Evolutionary conservation across 148 eudicot genomes (phyloP), one percentile per base, ranked within the genome.

Genomic region (Heliosperma pusillum): DNA sequence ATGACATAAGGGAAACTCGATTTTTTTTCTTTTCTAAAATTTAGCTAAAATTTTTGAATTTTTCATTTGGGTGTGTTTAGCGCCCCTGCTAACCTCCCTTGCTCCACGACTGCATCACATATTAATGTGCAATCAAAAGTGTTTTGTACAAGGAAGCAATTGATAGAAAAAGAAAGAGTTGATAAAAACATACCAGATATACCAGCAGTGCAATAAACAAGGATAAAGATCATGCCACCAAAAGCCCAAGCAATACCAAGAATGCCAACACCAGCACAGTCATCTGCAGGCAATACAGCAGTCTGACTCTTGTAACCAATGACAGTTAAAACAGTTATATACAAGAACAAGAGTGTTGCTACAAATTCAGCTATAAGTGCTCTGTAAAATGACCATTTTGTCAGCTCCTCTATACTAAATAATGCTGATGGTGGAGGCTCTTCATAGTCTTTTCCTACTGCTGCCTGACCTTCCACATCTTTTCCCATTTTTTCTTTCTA

Each of bases 181-280:
- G 45, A 42, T 42, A 10, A 15, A 30, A 11, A 64, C 68, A 29
- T 64, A 64, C 68, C 68, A 64, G 68, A 64, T 16, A 64, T 64
- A 64, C 68, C 68, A 64, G 68, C 68, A 7, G 68, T 64, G 44
- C 42, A 64, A n/a, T 64, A 64, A 64, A 64, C 68, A 30, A 64
- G 68, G 45, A 64, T 29, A 30, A 64, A 64, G 20, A 64, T 64
- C 68, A 64, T 64, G 44, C 68, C 68, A 13, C 68, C 68, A 7
- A 64, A 64, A 64, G 44, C 42, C 68, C 68, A 64, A 27, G 68
- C 68, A 64, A 64, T 64, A 29, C 68, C 68, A 15, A 64, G 68
- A 64, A 27, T 6, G 30, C 40, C 68, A 30, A 64, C 68, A 64
- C 68, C 68, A 29, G 42, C 10, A 30, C 68, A 64, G 5, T 29